Evolutionary conservation across 78 protist genomes (phyloP), one percentile per base, ranked within the genome.

Genomic region (Parvularia atlantis): DNA sequence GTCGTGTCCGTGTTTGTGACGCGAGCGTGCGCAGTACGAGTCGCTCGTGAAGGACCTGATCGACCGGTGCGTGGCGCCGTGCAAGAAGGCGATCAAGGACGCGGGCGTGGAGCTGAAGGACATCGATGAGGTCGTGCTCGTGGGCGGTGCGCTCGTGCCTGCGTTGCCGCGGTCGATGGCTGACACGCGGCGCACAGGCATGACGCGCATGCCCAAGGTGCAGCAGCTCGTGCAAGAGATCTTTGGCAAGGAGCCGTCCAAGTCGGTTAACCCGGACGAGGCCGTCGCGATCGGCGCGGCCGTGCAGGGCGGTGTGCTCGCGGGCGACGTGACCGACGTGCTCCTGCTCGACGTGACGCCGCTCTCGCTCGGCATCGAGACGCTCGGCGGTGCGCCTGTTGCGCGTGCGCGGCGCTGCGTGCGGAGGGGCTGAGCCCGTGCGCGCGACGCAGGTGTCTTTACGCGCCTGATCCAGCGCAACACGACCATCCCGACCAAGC

Each of bases 221-320:
- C 83, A 68, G 60, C 86, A 84, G 66, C 58, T 69, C 5, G 97
- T 92, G 64, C 61, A 84, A 75, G 33, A 61, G 56, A 2, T 94
- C 64, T 93, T 91, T 81, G 80, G 83, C 16, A 74, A 80, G 60
- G 86, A 87, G 53, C 97, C 99, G 41, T 83, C 75, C 91, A 86
- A 85, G 86, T 92, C 94, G 22, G 97, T 98, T 71, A 96, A 98
- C 82, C 99, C 99, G 26, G 99, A 98, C 75, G 99, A 96, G 77
- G 99, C 91, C 33, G 99, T 98, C 31, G 99, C 99, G 6, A 76
- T 86, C 44, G 99, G 99, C 35, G 99, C 99, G 39, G 99, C 99
- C 77, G 91, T 98, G 73, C 98, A 93, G 87, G 99, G 97, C 35
- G 96, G 95, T 52, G 87, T 97, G 30, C 78, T 96, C n/a, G 44